Percentiles rank a stretch among this genome's conserved stretches.
Evolutionary conservation across 805 yeast genomes (phyloP).

Genomic region (Wickerhamiella dianesei): DNA sequence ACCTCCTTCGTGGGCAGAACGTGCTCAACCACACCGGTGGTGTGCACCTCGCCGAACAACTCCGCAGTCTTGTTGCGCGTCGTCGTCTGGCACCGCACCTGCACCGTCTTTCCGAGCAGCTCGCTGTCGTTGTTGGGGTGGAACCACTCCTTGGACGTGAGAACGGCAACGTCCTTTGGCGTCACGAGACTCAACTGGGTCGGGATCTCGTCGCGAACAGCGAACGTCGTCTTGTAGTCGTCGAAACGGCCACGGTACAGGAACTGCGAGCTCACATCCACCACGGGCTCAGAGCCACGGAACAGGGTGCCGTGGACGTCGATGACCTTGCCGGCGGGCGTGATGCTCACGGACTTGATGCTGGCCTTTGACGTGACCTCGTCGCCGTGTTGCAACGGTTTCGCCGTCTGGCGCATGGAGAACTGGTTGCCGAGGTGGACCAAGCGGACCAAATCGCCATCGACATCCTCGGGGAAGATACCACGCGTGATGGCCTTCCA

Average conservation of each 20-base stretch:
- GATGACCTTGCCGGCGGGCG: constrained; percentile 86
- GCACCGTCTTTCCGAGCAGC: constrained; percentile 63
- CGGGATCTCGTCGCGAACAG: constrained; percentile 75
- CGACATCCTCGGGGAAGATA: constrained; percentile 92
- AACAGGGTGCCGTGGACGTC: constrained; percentile 80
- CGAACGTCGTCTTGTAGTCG: constrained; percentile 87
- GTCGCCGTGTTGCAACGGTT: constrained; percentile 80
- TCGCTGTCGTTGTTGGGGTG: constrained; percentile 52
- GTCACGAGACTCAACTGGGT: constrained; percentile 60
- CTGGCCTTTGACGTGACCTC: constrained; percentile 69
- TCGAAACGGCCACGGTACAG: constrained; percentile 86
- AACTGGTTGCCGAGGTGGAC: constrained; percentile 94
- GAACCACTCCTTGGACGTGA: constrained; percentile 97
- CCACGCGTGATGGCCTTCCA: constrained; percentile 98
- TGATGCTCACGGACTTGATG: constrained; percentile 78
- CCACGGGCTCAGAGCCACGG: constrained; percentile 57
- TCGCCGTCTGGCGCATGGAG: constrained; percentile 82
- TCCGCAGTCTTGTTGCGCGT: constrained; percentile 65
- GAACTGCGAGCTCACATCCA: constrained; percentile 92
- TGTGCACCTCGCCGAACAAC: constrained; percentile 64
- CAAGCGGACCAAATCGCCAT: constrained; percentile 86
- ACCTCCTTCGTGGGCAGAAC: constrained; percentile 90
- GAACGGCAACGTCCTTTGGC: constrained; percentile 81
- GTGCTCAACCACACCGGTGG: constrained; percentile 71
- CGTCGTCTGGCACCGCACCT: constrained; percentile 78